Base-by-base conservation (phyloP, 495 filamentous ascomycete genomes). In the Geoglossum glabrum region DNA sequence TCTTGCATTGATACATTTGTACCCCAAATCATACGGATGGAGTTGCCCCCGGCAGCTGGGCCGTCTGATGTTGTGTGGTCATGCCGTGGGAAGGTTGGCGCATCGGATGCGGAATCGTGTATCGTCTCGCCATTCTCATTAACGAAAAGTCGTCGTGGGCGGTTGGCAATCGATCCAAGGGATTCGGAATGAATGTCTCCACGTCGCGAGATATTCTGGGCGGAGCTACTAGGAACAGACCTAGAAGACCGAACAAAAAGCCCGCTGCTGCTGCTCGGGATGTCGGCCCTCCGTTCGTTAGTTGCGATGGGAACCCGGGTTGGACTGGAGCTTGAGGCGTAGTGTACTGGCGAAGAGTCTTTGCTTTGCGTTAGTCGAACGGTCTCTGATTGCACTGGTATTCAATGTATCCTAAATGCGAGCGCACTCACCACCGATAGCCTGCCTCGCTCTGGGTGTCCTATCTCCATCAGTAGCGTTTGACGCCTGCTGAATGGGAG, bases 1-100 rank as follows among this genome's bases (percentile, higher is more conserved):
- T 99, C 89, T 56, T 84, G 80, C 45, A 97, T 82, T 1, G 90
- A 93, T 58, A 99, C 85, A 52, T 95, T 97, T 50, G 92, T 97
- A 65, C 93, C 92, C 93, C 93, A 99, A 59, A 99, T 90, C 40
- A 94, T 80, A 58, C 85, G 77, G 50, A 83, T 83, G 40, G 82
- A 85, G 59, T 74, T 77, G 10, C 89, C 88, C 46, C 86, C 87
- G 55, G 95, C 81, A 1, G 79, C 83, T 65, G 96, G 84, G 0
- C 88, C 89, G 66, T 99, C 92, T 0, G 89, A 94, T 11, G 93
- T 97, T 57, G 80, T 81, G 1, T 87, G 87, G 63, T 95, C 82
- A 59, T 86, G 67, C 65, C 93, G 92, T 0, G 87, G 86, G 68
- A 93, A 96, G 0, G 90, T 89, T 27, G 76, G 74, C 3, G 87